Conservation (phyloP, 2,329 filamentous ascomycete species). For the Ophiostoma himal-ulmi region DNA sequence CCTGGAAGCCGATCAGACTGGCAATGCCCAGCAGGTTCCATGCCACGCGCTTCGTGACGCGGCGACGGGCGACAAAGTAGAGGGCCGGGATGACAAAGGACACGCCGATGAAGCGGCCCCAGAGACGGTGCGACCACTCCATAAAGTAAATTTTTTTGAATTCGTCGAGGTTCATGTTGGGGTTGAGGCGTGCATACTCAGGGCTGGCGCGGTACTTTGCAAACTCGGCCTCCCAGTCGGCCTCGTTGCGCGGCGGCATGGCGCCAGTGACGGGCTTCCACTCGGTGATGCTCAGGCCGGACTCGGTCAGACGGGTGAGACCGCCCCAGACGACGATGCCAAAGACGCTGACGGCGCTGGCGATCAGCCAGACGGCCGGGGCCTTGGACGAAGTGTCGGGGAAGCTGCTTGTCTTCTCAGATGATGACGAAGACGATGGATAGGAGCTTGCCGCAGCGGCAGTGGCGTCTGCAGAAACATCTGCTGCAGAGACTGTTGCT, state of each 20-base stretch:
- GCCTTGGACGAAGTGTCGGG: conserved; percentile 63
- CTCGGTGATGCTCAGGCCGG: conserved; percentile 95
- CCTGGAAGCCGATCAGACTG: conserved; percentile 86
- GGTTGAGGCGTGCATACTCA: conserved; percentile 87
- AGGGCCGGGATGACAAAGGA: conserved; percentile 81
- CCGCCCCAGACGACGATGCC: conserved; percentile 95
- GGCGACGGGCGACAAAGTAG: conserved; percentile 78
- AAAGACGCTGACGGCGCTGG: conserved; percentile 87
- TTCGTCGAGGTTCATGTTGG: conserved; percentile 84
- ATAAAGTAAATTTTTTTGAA: conserved; percentile 99
- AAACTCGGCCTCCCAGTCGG: conserved; percentile 90
- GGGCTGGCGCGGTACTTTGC: conserved; percentile 86
- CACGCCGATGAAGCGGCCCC: conserved; percentile 86
- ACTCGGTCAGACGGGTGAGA: conserved; percentile 89
- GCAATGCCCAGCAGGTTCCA: conserved; percentile 75
- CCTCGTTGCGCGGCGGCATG: conserved; percentile 68
- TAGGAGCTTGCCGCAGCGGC: conserved; percentile 21
- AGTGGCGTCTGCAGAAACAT: conserved; percentile 20
- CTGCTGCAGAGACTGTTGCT: conserved; percentile 18
- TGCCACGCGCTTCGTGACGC: conserved; percentile 73
- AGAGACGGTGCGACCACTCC: conserved; percentile 95
- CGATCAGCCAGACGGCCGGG: conserved; percentile 89
- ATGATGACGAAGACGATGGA: conserved; percentile 28
- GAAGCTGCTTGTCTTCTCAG: conserved; percentile 38
- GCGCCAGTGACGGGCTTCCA: conserved; percentile 96